phyloP scores from a whole-genome alignment of 2,329 filamentous ascomycete genomes.

The Metarhizium album region DNA sequence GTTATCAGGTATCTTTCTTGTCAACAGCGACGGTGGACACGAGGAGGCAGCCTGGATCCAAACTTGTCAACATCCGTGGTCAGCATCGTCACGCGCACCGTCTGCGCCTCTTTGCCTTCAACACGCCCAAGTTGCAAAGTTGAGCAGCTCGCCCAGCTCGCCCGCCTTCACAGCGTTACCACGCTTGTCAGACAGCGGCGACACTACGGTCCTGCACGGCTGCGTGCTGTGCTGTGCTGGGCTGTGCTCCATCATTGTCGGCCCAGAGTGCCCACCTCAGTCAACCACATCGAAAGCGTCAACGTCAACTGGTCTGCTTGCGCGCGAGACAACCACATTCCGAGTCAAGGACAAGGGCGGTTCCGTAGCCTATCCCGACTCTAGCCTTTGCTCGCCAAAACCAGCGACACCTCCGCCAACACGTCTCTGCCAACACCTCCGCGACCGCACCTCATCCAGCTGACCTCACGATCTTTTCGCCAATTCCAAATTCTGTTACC shows the following conservation, averaged over 20 bases:
- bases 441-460: background rate
- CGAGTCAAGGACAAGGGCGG: background rate
- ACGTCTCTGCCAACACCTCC: background rate
- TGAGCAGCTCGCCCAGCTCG: too few relatives aligned
- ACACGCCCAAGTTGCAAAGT: too few relatives aligned
- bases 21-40: too few relatives aligned
- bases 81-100: background rate
- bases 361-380: background rate
- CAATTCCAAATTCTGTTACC: background rate
- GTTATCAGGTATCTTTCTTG: background rate
- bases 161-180: too few relatives aligned
- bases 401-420: background rate
- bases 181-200: background rate
- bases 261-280: background rate
- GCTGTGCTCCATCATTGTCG: slow-evolving; percentile 1
- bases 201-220: background rate
- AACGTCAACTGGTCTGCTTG: background rate
- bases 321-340: background rate
- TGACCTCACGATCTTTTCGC: slow-evolving; percentile 3
- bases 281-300: background rate
- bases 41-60: background rate
- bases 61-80: background rate
- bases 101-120: too few relatives aligned
- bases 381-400: background rate
- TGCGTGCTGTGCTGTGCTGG: slow-evolving; percentile 1